These are phyloP conservation scores for Dunaliella primolecta DNA, from an alignment of 139 green algal genomes.

Conservation along the genomic window DNA sequence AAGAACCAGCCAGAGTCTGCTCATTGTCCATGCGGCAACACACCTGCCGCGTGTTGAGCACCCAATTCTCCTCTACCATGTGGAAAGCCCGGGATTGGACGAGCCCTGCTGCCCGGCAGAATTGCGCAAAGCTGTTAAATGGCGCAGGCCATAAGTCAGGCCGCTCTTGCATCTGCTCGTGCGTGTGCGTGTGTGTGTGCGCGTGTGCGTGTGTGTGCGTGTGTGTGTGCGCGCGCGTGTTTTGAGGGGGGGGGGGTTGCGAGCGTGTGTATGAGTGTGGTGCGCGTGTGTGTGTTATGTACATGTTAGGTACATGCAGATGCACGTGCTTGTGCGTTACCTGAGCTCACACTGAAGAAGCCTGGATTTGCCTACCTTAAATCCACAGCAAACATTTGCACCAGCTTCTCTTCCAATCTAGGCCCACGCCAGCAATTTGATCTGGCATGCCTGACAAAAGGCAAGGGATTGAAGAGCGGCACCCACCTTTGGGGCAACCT, in stretches of 20 bases:
- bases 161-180: slow-evolving; percentile 20
- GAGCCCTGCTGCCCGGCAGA: slow-evolving; percentile 46
- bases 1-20: too few relatives aligned
- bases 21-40: too few relatives aligned
- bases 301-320: not conserved
- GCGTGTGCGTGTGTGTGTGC: slow-evolving; percentile 10
- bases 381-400: too few relatives aligned
- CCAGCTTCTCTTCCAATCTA: too few relatives aligned
- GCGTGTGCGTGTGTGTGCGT: slow-evolving; percentile 7
- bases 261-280: not conserved
- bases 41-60: slow-evolving; percentile 48
- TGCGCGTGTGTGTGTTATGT: not conserved
- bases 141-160: slow-evolving; percentile 48
- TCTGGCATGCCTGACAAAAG: too few relatives aligned
- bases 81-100: slow-evolving; percentile 75
- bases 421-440: too few relatives aligned
- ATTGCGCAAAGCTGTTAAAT: slow-evolving; percentile 16
- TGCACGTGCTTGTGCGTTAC: not conserved
- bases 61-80: slow-evolving; percentile 63
- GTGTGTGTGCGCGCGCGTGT: slow-evolving; percentile 8
- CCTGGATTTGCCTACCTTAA: too few relatives aligned
- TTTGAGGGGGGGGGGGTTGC: too few relatives aligned
- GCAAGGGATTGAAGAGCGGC: too few relatives aligned
- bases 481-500: too few relatives aligned
- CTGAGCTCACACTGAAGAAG: too few relatives aligned